A percentile compares a stretch with the other conserved stretches of the same genome.
Evolutionary conservation across 345 rosid species (phyloP).

Genomic region (Eucalyptus decipiens): DNA sequence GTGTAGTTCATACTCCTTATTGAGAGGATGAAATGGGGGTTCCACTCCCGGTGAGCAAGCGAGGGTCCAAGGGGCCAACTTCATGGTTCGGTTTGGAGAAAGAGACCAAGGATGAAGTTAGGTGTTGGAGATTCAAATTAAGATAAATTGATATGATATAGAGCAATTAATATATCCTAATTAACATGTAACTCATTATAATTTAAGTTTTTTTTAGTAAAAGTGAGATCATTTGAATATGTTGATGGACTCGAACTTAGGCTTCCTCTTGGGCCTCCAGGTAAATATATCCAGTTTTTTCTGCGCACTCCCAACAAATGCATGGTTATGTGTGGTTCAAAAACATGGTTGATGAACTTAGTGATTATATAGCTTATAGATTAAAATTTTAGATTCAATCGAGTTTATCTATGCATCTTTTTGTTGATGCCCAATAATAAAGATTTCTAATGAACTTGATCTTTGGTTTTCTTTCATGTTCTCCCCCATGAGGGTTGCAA

Average conservation of each 20-base stretch:
- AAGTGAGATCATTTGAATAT: rapidly evolving
- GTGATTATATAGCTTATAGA: not conserved
- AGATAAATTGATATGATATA: too few species aligned
- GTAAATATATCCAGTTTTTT: too few species aligned
- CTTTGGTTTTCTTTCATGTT: not conserved
- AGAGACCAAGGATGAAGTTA: too few species aligned
- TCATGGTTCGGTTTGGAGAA: too few species aligned
- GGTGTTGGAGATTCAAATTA: too few species aligned
- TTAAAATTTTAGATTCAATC: not conserved
- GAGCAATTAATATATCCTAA: too few species aligned
- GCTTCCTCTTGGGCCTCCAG: rapidly evolving
- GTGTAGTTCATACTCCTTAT: too few species aligned
- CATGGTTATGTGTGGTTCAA: not conserved
- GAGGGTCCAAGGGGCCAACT: too few species aligned
- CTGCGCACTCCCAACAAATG: rapidly evolving
- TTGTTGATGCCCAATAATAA: not conserved
- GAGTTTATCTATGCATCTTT: not conserved
- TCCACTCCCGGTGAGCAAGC: too few species aligned
- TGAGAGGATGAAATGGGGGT: too few species aligned
- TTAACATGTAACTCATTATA: too few species aligned
- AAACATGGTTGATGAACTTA: not conserved
- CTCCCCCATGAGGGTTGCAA: not conserved
- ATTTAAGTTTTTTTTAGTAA: rapidly evolving
- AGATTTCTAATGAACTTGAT: not conserved
- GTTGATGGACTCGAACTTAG: rapidly evolving